Evolutionary conservation across 768 basidiomycete genomes (phyloP).

Genomic region (Zangia roseola): DNA sequence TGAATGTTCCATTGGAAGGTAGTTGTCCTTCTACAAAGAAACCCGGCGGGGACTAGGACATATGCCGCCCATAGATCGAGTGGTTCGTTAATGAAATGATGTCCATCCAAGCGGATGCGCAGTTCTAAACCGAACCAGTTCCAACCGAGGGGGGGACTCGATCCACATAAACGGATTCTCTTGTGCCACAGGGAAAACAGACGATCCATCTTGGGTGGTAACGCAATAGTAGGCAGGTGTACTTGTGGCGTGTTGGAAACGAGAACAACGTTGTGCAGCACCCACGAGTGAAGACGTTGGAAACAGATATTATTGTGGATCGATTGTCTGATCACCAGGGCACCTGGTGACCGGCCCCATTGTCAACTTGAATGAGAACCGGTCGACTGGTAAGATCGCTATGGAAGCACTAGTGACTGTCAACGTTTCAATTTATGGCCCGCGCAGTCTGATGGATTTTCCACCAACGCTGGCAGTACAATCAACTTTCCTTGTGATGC

Average conservation of each 20-base stretch:
- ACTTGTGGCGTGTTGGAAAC: no score
- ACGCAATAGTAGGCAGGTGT: neutral
- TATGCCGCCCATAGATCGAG: slow-evolving; percentile 7
- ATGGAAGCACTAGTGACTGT: neutral
- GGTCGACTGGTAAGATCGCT: neutral
- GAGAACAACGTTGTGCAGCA: no score
- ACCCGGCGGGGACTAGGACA: slow-evolving; percentile 6
- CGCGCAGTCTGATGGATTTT: neutral
- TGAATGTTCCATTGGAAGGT: slow-evolving; percentile 24
- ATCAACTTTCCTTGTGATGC: neutral
- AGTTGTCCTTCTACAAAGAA: slow-evolving; percentile 5
- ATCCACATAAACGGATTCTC: neutral
- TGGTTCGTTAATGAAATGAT: neutral
- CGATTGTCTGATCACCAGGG: neutral
- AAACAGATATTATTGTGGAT: neutral
- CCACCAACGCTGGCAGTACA: neutral
- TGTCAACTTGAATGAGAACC: neutral
- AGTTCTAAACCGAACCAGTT: slow-evolving; percentile 10
- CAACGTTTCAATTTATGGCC: slow-evolving; percentile 1
- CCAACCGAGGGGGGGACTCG: neutral
- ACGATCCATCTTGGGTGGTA: slow-evolving; percentile 1
- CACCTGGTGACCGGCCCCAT: slow-evolving; percentile 1
- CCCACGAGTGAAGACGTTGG: no score
- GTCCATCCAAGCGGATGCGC: no score
- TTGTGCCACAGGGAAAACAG: neutral